These are phyloP conservation scores for Psilocybe cyanescens DNA, from an alignment of 768 basidiomycete genomes.

Conservation along the genomic window DNA sequence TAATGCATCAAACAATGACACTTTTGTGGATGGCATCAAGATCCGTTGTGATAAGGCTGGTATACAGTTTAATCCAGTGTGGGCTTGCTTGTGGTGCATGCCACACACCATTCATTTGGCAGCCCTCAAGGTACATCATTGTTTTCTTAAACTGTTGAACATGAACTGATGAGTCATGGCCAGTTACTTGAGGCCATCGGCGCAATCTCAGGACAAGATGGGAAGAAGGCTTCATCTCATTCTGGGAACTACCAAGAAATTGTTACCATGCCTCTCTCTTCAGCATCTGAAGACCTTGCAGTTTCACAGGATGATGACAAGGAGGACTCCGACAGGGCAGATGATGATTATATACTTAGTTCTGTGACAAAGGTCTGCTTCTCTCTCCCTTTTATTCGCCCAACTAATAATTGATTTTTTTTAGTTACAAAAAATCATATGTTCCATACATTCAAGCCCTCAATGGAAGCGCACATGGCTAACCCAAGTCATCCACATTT, in stretches of 20 bases:
- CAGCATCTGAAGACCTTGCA: not conserved
- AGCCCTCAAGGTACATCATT: slow-evolving; percentile 17
- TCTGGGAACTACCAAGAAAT: too few relatives aligned
- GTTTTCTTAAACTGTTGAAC: not conserved
- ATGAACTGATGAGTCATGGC: not conserved
- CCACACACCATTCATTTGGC: slow-evolving; percentile 43
- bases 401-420: not conserved
- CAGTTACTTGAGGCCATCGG: slow-evolving; percentile 17
- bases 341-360: too few relatives aligned
- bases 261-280: too few relatives aligned
- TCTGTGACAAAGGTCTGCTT: too few relatives aligned
- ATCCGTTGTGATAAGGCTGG: slow-evolving; percentile 6
- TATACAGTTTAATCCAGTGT: slow-evolving; percentile 26
- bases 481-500: too few relatives aligned
- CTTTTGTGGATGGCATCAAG: slow-evolving; percentile 26
- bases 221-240: too few relatives aligned
- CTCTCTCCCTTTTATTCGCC: too few relatives aligned
- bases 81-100: slow-evolving; percentile 35
- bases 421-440: slow-evolving; percentile 27
- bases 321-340: not conserved
- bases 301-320: not conserved
- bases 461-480: slow-evolving; percentile 21
- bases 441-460: slow-evolving; percentile 21
- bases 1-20: slow-evolving; percentile 42
- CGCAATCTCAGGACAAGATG: slow-evolving; percentile 4